Base-by-base conservation (phyloP, 2,329 filamentous ascomycete genomes). In the Pseudogymnoascus sp. region DNA sequence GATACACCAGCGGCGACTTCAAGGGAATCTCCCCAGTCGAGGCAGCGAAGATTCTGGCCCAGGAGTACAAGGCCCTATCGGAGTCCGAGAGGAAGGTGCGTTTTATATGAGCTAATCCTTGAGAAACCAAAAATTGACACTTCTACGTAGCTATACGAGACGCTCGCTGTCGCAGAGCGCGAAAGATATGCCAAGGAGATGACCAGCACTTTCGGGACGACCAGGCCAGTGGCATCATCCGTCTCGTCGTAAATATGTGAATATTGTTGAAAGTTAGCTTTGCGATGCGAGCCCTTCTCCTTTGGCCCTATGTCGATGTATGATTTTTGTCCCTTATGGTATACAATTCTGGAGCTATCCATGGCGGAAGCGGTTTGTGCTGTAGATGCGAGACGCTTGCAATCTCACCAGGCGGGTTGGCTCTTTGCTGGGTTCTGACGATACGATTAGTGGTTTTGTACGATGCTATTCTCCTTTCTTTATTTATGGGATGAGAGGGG, bases 51-150 rank as follows among this genome's bases (percentile, higher is more conserved):
- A 70, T 82, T 41, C 71, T 82, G 16, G 65, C 61, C 0, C 67
- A 73, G 31, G 83, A 85, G 70, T 86, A 77, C 78, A 79, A 78
- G 63, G 75, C 70, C 2, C 71, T 85, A 57, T 73, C 72, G 62
- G 73, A 73, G 8, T 70, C 67, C n/a, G 78, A 83, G 70, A 82
- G 79, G 70, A 74, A 82, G 76, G 81, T 82, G 41, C 4, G 19
- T 34, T 57, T 34, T 57, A 36, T 19, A 21, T 34, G 48, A 34
- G 51, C 16, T 36, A 34, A 57, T 57, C 11, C 8, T 14, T 8
- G 28, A 34, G 51, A 21, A 54, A 6, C 6, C 39, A 4, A 34
- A 14, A 34, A 21, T 28, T 57, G 3, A 57, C 51, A 34, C 16
- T 36, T 19, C 16, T 36, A 21, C 28, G 25, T 28, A 57, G 51